These are phyloP conservation scores for Chrysanthemum makinoi DNA, from an alignment of 129 eudicot genomes.

Conservation along the genomic window DNA sequence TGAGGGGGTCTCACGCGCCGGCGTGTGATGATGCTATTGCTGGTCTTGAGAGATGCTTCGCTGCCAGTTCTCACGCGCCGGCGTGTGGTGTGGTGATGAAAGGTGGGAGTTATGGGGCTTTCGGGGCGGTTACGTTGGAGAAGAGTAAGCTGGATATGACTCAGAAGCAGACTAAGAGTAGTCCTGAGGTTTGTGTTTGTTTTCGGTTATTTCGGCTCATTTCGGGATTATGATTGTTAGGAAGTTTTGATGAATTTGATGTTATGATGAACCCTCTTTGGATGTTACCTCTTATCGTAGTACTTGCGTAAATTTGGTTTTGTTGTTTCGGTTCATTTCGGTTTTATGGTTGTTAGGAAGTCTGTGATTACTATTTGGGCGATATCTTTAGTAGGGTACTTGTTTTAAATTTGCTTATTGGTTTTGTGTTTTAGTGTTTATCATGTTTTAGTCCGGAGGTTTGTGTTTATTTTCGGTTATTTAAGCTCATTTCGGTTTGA, in stretches of 20 bases:
- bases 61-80: neutral
- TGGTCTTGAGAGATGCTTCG: conserved; percentile 64
- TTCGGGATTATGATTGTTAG: too few species aligned
- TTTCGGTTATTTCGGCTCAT: too few species aligned
- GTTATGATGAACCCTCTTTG: too few species aligned
- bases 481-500: neutral
- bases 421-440: neutral
- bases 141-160: conserved; percentile 68
- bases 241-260: too few species aligned
- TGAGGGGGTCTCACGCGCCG: conserved; percentile 42
- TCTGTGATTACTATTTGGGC: too few species aligned
- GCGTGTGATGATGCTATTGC: conserved; percentile 55
- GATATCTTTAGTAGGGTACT: too few species aligned
- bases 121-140: conserved; percentile 71
- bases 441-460: too few species aligned
- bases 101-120: conserved; percentile 55
- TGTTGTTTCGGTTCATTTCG: too few species aligned
- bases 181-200: conserved; percentile 54
- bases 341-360: too few species aligned
- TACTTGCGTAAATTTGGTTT: too few species aligned
- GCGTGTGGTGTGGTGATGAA: conserved; percentile 59
- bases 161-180: conserved; percentile 59
- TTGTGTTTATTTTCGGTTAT: neutral
- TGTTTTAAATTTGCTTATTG: neutral
- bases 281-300: too few species aligned